Percentiles rank a stretch among this genome's conserved stretches.
phyloP scores from a whole-genome alignment of 2,329 filamentous ascomycete genomes.

The Aspergillus costaricaensis region DNA sequence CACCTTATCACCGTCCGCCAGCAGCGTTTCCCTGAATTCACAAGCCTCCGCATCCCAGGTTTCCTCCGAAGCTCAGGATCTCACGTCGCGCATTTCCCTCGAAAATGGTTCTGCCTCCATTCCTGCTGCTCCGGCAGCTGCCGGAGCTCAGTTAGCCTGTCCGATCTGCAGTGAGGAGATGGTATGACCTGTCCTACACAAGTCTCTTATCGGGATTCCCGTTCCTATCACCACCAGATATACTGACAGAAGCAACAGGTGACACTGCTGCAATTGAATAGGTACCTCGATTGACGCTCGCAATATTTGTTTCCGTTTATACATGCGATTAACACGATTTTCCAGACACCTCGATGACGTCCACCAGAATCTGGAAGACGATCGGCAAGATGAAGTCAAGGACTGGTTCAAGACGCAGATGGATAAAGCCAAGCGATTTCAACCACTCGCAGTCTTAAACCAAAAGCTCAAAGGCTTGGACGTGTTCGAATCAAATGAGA shows the following conservation, averaged over 20 bases:
- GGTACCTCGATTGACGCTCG: slow-evolving; percentile 45
- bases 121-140: slow-evolving; percentile 53
- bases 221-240: not conserved
- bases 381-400: slow-evolving; percentile 91
- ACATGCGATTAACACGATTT: slow-evolving; percentile 20
- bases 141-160: slow-evolving; percentile 74
- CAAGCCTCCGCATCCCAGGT: slow-evolving; percentile 71
- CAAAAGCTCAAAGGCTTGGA: slow-evolving; percentile 91
- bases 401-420: slow-evolving; percentile 97
- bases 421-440: slow-evolving; percentile 87
- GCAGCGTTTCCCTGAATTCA: slow-evolving; percentile 76
- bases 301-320: slow-evolving; percentile 1
- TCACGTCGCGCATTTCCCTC: slow-evolving; percentile 77
- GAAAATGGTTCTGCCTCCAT: slow-evolving; percentile 58
- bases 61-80: slow-evolving; percentile 72
- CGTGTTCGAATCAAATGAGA: slow-evolving; percentile 90
- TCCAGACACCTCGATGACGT: slow-evolving; percentile 77
- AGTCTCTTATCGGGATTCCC: not conserved
- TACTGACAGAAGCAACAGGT: slow-evolving; percentile 57
- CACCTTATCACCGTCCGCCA: slow-evolving; percentile 62
- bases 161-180: slow-evolving; percentile 99
- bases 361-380: slow-evolving; percentile 84
- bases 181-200: slow-evolving; percentile 55
- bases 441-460: slow-evolving; percentile 86
- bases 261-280: slow-evolving; percentile 88